Conservation (phyloP, 2,329 filamentous ascomycete species). For the Thermothelomyces thermophilus region DNA sequence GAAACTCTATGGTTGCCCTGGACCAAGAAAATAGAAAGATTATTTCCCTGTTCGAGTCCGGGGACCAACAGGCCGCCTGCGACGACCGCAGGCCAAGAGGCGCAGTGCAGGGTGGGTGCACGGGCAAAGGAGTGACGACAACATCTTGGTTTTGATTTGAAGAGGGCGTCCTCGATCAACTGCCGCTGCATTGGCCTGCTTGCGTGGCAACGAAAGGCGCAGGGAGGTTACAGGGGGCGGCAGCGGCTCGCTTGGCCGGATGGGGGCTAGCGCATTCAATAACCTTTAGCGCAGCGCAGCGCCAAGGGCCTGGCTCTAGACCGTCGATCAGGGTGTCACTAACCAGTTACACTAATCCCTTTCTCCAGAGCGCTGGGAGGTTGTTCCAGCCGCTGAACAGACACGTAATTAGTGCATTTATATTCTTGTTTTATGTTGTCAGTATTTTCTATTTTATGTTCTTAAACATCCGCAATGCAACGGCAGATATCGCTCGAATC, state of each 20-base stretch:
- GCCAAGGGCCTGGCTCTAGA: background rate
- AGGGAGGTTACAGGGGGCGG: background rate
- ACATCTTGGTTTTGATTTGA: background rate
- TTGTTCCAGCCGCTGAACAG: too few species aligned
- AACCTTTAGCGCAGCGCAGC: too few species aligned
- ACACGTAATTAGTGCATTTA: too few species aligned
- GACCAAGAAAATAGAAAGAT: background rate
- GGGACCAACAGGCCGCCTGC: conserved; percentile 2
- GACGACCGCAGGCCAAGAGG: background rate
- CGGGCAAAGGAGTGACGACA: conserved; percentile 3
- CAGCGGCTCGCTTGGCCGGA: background rate
- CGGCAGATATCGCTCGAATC: too few species aligned
- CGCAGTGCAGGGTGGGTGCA: background rate
- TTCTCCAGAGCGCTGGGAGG: too few species aligned
- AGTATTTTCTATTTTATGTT: too few species aligned
- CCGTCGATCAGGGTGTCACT: background rate
- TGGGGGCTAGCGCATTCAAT: background rate
- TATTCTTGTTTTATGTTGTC: too few species aligned
- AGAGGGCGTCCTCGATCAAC: background rate
- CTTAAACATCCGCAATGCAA: too few species aligned
- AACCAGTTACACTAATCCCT: too few species aligned
- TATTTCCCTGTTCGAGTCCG: background rate
- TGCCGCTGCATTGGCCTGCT: background rate
- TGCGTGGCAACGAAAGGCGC: conserved; percentile 1
- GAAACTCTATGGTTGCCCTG: background rate